Conservation (phyloP, 305 asterid species). For the Solanum aculeatissimum region DNA sequence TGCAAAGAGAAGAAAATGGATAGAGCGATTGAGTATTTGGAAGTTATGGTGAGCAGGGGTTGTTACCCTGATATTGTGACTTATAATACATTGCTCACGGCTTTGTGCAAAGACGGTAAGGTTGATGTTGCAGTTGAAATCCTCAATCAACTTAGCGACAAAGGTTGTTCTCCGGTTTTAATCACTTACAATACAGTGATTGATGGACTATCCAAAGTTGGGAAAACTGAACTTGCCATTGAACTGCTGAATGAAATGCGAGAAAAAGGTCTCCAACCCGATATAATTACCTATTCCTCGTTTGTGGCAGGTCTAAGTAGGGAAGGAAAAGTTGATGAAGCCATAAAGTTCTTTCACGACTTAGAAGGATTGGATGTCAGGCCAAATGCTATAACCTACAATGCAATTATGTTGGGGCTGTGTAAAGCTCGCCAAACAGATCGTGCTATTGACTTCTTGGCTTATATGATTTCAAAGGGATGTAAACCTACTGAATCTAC, state of each 20-base stretch:
- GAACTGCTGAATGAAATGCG: slow-evolving; percentile 57
- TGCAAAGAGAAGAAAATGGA: slow-evolving; percentile 90
- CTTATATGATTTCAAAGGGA: slow-evolving; percentile 53
- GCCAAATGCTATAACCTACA: slow-evolving; percentile 68
- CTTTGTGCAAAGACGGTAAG: slow-evolving; percentile 80
- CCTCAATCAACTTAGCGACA: slow-evolving; percentile 49
- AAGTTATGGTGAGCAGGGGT: slow-evolving; percentile 69
- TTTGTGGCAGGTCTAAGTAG: slow-evolving; percentile 64
- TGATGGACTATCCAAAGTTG: slow-evolving; percentile 70
- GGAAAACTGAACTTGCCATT: slow-evolving; percentile 54
- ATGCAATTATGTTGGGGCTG: slow-evolving; percentile 69
- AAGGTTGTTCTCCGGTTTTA: slow-evolving; percentile 71
- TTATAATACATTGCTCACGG: slow-evolving; percentile 79
- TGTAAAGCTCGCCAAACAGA: slow-evolving; percentile 69
- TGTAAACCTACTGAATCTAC: slow-evolving; percentile 88
- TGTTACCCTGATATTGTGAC: slow-evolving; percentile 92
- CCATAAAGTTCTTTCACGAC: slow-evolving; percentile 49
- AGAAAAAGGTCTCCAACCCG: slow-evolving; percentile 65
- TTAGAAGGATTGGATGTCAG: slow-evolving; percentile 53
- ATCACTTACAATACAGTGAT: slow-evolving; percentile 83
- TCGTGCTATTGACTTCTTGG: slow-evolving; percentile 76
- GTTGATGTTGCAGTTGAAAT: slow-evolving; percentile 73
- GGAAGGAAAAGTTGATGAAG: slow-evolving; percentile 76
- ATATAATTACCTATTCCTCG: slow-evolving; percentile 64
- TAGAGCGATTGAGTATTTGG: slow-evolving; percentile 73